phyloP scores from a whole-genome alignment of 176 grass and related monocot genomes.

The Alopecurus myosuroides region DNA sequence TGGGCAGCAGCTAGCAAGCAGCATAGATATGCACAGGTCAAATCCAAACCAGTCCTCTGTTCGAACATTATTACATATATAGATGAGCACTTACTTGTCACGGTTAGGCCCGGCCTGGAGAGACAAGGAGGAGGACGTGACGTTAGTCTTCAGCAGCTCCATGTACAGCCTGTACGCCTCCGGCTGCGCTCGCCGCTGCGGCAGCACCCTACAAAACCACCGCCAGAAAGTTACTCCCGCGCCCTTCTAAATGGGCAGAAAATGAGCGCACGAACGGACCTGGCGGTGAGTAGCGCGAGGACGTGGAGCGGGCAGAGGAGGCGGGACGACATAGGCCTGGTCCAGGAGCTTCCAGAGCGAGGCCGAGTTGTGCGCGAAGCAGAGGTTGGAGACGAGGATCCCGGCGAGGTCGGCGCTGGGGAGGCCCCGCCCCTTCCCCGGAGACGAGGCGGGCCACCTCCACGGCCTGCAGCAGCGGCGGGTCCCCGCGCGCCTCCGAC shows the following conservation, averaged over 20 bases:
- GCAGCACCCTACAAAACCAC: constrained; percentile 58
- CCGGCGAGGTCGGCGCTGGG: constrained; percentile 67
- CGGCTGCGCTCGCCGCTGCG: constrained; percentile 68
- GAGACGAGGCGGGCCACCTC: constrained; percentile 66
- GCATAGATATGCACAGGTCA: not conserved
- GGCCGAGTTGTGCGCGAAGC: constrained; percentile 78
- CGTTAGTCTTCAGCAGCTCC: constrained; percentile 60
- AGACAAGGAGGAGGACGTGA: constrained; percentile 31
- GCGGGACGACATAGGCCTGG: constrained; percentile 65
- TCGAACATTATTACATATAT: not conserved
- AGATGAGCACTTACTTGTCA: constrained; percentile 55
- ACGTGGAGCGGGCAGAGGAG: constrained; percentile 71
- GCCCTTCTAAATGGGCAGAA: not conserved
- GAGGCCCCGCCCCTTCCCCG: constrained; percentile 19
- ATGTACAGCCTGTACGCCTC: constrained; percentile 87
- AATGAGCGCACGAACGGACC: constrained; percentile 9
- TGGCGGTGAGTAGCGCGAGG: constrained; percentile 85
- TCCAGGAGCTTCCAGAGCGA: constrained; percentile 97
- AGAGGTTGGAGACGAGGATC: constrained; percentile 92
- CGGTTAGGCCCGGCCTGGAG: constrained; percentile 40
- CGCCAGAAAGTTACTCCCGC: not conserved
- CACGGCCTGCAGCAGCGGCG: constrained; percentile 50
- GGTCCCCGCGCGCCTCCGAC: constrained; percentile 80
- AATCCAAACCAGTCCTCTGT: not conserved
- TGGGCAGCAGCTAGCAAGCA: not conserved